Conservation (phyloP, 1,284 basidiomycete genomes). For the Sanguinoderma infundibulare region DNA sequence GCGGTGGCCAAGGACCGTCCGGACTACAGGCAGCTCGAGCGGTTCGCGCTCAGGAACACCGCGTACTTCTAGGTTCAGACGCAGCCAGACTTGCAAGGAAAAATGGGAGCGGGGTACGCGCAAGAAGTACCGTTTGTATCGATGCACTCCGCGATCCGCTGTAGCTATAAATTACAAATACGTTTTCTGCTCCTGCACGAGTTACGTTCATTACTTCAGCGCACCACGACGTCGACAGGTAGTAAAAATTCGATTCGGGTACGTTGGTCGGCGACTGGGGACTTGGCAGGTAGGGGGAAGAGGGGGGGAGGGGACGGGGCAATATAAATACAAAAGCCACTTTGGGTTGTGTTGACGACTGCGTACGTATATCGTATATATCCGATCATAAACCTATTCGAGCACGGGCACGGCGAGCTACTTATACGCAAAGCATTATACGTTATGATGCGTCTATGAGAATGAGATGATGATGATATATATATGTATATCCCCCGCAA, state of each 20-base stretch:
- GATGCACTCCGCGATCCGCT: not conserved
- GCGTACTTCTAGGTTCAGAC: constrained; percentile 63
- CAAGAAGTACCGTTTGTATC: not conserved
- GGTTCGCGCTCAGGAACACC: constrained; percentile 68
- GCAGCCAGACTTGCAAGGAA: not conserved
- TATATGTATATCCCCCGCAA: not conserved
- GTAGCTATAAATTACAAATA: not conserved
- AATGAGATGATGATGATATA: too few relatives aligned
- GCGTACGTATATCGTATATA: not conserved
- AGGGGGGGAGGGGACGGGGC: too few relatives aligned
- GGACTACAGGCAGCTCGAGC: constrained; percentile 65
- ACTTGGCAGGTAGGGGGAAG: too few relatives aligned
- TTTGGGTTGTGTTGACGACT: not conserved
- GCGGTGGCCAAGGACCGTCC: constrained; percentile 72
- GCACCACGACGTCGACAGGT: too few relatives aligned
- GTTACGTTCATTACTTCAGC: too few relatives aligned
- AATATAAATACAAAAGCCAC: not conserved
- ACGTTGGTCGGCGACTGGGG: too few relatives aligned
- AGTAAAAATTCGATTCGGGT: too few relatives aligned
- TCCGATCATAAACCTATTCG: too few relatives aligned
- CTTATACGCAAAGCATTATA: not conserved
- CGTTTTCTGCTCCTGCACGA: too few relatives aligned
- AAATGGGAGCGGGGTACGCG: too few relatives aligned
- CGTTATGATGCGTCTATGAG: constrained; percentile 1
- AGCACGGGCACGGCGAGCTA: too few relatives aligned